phyloP scores from a whole-genome alignment of 306 rosid genomes.

The Betula pendula region DNA sequence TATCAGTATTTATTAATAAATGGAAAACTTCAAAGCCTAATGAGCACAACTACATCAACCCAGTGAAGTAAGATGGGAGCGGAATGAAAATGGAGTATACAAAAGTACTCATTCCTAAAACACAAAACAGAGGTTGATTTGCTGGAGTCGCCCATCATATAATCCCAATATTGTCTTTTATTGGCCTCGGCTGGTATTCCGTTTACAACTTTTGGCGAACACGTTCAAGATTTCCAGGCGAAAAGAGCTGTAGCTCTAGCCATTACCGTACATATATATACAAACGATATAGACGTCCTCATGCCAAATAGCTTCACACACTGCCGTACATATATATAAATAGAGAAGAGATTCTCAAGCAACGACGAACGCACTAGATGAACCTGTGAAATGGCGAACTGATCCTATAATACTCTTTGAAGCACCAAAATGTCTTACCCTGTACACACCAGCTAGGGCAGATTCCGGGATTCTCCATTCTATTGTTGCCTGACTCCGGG shows the following conservation, averaged over 20 bases:
- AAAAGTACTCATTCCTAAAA: no score
- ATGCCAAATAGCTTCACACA: background rate
- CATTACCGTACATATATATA: background rate
- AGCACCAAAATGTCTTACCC: conserved; percentile 85
- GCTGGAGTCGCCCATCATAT: no score
- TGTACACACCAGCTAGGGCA: conserved; percentile 66
- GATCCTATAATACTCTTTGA: conserved; percentile 66
- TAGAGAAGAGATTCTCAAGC: conserved; percentile 34
- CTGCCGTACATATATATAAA: background rate
- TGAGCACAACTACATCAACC: no score
- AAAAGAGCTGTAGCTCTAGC: background rate
- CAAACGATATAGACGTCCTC: background rate
- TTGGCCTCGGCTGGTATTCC: no score
- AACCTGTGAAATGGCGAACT: conserved; percentile 70
- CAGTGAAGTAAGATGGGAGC: no score
- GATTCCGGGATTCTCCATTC: conserved; percentile 79
- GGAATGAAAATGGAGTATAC: no score
- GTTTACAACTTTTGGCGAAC: no score
- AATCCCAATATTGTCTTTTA: no score
- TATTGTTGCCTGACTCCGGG: conserved; percentile 67
- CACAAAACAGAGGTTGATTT: no score
- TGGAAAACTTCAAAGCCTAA: no score
- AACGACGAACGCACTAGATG: conserved; percentile 79
- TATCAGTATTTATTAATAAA: no score
- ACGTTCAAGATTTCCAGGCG: no score